A percentile compares a stretch with the other conserved stretches of the same genome.
Evolutionary conservation across 345 rosid species (phyloP).

Genomic region (Populus davidiana): DNA sequence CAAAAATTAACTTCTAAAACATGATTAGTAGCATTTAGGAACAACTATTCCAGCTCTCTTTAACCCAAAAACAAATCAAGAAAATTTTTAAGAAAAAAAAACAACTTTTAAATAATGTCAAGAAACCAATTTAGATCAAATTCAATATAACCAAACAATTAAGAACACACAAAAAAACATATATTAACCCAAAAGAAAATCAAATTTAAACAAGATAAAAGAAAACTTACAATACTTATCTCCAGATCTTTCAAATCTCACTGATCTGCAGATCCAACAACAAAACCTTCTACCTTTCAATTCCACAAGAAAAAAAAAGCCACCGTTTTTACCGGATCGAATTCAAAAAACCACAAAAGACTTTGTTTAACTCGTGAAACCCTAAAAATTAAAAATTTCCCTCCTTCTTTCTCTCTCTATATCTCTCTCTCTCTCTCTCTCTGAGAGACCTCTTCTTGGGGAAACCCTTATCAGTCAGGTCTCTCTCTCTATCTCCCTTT

Average conservation of each 20-base stretch:
- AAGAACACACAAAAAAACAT: not conserved
- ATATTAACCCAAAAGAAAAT: not conserved
- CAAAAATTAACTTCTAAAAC: too few species aligned
- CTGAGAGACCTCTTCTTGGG: not conserved
- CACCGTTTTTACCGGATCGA: not conserved
- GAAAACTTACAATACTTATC: not conserved
- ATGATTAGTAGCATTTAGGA: too few species aligned
- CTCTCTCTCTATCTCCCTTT: constrained; percentile 8
- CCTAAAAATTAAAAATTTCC: not conserved
- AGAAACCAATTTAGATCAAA: too few species aligned
- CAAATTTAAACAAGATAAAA: not conserved
- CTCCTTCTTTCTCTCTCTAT: constrained; percentile 16
- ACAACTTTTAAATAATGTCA: too few species aligned
- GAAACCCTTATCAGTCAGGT: constrained; percentile 25
- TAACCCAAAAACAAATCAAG: too few species aligned
- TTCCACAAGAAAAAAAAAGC: not conserved
- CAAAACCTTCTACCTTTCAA: not conserved
- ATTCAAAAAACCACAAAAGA: not conserved
- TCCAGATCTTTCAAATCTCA: constrained; percentile 8
- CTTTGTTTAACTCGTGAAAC: not conserved
- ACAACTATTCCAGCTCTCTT: too few species aligned
- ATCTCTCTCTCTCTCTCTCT: constrained; percentile 3
- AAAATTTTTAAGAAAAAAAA: too few species aligned
- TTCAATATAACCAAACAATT: too few species aligned
- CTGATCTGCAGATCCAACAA: constrained; percentile 14